Evolutionary conservation across 441 rosid genomes (phyloP), one percentile per base, ranked within the genome.

Genomic region (Erysimum pusillum): DNA sequence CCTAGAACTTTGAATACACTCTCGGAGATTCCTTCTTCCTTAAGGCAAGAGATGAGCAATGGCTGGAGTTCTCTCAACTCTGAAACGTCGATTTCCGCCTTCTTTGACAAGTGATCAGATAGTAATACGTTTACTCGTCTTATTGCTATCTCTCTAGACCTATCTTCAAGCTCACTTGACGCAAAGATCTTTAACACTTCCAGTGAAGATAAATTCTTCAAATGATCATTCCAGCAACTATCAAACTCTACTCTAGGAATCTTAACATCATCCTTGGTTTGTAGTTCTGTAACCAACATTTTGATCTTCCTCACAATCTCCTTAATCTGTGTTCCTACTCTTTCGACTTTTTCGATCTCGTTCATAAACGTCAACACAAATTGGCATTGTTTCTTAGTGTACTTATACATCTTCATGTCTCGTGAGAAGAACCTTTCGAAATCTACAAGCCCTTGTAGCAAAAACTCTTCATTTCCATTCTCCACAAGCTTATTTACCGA

Each of bases 41-140:
- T 4, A 28, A 71, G 68, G 52, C 61, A 71, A 71, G 32, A 4
- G 18, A 61, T 25, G 18, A 71, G 76, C 31, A 60, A 48, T 11
- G 67, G 59, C 38, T 60, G 25, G 59, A 71, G 75, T 6, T 48
- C 2, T 39, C 31, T 63, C 1, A 71, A 46, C 48, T 59, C 75
- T 14, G 45, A 22, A 60, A 48, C 4, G 48, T 36, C 14, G 39
- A 72, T 1, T 45, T 5, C 6, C 13, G 1, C 13, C 59, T 12
- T 1, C 63, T 18, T 6, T 13, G 41, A 71, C 48, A 46, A 36
- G 49, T 71, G 67, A 22, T 71, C 38, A 36, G 25, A 61, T 2
- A 60, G 68, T 12, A 71, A 22, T 6, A 9, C 28, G 1, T 60
- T 20, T 3, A 71, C 39, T 11, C 67, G 7, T 36, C 67, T 60